A percentile compares a stretch with the other conserved stretches of the same genome.
Conservation (phyloP, 306 rosid species). For the Spatholobus suberectus region DNA sequence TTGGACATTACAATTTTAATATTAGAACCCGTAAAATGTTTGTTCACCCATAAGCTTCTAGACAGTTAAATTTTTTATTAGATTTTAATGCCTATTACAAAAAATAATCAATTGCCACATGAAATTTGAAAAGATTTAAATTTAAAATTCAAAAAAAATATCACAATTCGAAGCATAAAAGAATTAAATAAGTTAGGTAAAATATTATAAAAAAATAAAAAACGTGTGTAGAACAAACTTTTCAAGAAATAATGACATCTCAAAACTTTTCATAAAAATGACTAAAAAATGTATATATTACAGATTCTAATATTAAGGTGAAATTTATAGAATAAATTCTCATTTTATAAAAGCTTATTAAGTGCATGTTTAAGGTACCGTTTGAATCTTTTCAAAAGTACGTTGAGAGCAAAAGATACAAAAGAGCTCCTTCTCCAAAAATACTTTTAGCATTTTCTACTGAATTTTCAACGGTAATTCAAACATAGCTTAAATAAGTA, state of each 20-base stretch:
- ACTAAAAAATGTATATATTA: background rate
- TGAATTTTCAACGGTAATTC: no score
- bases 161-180: background rate
- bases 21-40: background rate
- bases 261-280: background rate
- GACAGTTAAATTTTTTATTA: background rate
- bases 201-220: background rate
- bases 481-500: no score
- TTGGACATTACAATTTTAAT: background rate
- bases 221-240: background rate
- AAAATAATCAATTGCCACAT: background rate
- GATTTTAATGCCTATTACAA: background rate
- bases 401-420: no score
- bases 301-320: background rate
- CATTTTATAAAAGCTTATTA: background rate
- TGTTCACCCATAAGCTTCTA: background rate
- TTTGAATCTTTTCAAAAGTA: no score
- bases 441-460: no score
- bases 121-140: background rate
- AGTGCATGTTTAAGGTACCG: no score
- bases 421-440: no score
- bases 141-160: background rate
- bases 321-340: background rate
- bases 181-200: background rate
- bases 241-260: background rate